Evolutionary conservation across 176 grass and related monocot genomes (phyloP), one percentile per base, ranked within the genome.

Genomic region (Leersia perrieri): DNA sequence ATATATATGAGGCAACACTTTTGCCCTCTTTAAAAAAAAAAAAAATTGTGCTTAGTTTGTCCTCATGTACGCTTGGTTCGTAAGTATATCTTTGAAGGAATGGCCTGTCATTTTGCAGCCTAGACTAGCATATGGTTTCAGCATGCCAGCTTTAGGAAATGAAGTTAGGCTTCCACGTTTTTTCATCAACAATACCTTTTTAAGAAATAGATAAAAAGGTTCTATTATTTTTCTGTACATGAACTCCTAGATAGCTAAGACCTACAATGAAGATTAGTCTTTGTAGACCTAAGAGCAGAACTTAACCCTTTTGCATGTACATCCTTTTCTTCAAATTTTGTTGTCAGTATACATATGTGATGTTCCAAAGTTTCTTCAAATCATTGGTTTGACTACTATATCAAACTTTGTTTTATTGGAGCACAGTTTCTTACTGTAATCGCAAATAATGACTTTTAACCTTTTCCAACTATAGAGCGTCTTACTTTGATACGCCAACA

Each of bases 401-500:
- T 71, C 3, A 45, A 33, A 9, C 11, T 72, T 58, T 22, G 15
- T 77, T 77, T 62, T 26, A 66, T 88, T 5, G 29, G 61, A 55
- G 41, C 11, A 27, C 15, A 6, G 3, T 73, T 80, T 1, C 33
- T 80, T 83, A 9, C 70, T 27, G 22, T 16, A 45, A 27, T 5
- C 38, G 9, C 35, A 31, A 29, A 47, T 11, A 30, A 28, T n/a
- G n/a, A n/a, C n/a, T n/a, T n/a, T 35, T n/a, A 9, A 39, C 42
- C 18, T 66, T 87, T 38, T 33, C 22, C 42, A 73, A 78, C 42
- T 81, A 62, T 80, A 97, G 94, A 97, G 1, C 91, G 89, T 66
- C 85, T 97, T 55, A 41, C 89, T 44, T 73, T 90, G 57, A 88
- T 97, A 58, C 87, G 91, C 18, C 89, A 72, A 82, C 76, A 97